Conservation (phyloP, 2,329 filamentous ascomycete genomes). For the Microsporum canis region DNA sequence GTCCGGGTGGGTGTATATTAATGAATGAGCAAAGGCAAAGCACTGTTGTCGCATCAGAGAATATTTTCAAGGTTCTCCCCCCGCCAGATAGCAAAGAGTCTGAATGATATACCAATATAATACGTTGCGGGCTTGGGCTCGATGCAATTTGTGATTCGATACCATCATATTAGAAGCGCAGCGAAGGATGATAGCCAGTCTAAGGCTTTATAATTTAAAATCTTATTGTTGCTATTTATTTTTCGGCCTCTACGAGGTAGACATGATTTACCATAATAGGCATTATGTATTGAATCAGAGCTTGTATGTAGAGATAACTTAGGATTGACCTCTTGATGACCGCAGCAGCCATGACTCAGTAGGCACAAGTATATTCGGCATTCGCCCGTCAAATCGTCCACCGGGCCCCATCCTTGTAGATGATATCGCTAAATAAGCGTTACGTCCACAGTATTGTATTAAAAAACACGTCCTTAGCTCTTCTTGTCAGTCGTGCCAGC, state of each 20-base stretch:
- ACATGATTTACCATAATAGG: not conserved
- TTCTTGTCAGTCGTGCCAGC: not conserved
- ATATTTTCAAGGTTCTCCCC: conserved; percentile 30
- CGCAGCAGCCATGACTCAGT: too few relatives aligned
- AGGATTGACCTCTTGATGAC: not conserved
- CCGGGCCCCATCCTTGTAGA: not conserved
- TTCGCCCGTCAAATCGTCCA: too few relatives aligned
- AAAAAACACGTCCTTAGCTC: not conserved
- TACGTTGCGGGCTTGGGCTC: not conserved
- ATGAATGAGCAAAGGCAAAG: conserved; percentile 41
- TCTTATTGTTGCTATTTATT: not conserved
- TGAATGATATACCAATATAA: not conserved
- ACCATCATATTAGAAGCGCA: not conserved
- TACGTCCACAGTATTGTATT: not conserved
- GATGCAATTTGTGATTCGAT: not conserved
- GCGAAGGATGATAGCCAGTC: not conserved
- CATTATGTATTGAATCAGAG: not conserved
- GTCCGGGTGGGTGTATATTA: conserved; percentile 42
- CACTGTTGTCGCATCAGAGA: conserved; percentile 42
- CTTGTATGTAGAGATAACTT: not conserved
- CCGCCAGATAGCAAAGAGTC: conserved; percentile 7
- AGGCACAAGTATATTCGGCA: too few relatives aligned
- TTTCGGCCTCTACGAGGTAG: not conserved
- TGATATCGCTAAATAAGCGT: not conserved
- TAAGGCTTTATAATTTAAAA: not conserved